Evolutionary conservation across 2,329 filamentous ascomycete species (phyloP), one percentile per base, ranked within the genome.

Genomic region (Aspergillus unguis): DNA sequence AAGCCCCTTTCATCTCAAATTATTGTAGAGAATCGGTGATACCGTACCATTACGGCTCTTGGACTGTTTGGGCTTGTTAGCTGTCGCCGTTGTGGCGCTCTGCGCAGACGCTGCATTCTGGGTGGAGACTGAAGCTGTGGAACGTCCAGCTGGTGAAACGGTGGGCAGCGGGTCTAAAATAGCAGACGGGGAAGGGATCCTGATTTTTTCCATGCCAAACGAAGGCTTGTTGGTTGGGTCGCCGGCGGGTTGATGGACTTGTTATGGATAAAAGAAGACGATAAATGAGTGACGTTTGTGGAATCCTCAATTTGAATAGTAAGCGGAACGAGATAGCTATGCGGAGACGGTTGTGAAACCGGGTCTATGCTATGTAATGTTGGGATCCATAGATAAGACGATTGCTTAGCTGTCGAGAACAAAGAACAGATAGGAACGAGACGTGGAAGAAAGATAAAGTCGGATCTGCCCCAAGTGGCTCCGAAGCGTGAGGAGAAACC

Each of bases 31-130:
- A 49, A 48, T 48, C 53, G 54, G 49, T 52, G 31, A 55, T 53
- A 59, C 52, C 79, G 62, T 82, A 88, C 85, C 86, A 75, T 88
- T 88, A 61, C 86, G 83, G 72, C 85, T 88, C 71, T 89, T 89
- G 55, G 85, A 86, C 71, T 88, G 85, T 65, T 88, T 89, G 29
- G 83, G 82, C 65, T 86, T 88, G 62, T 70, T 68, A 37, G 60
- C 62, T 32, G 52, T 36, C 11, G 31, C 35, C 37, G 36, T 40
- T 26, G 33, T 50, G 37, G 41, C 38, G 41, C 52, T 40, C 50
- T 54, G 52, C 43, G 40, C 44, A 40, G 50, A 28, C 31, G 56
- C 50, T 29, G 62, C 44, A 51, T 58, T 64, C 50, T 54, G 57
- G 29, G 65, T 56, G 42, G 65, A 52, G 40, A 64, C 58, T 54